Conservation (phyloP, 2,329 filamentous ascomycete species). For the Verticillium longisporum region DNA sequence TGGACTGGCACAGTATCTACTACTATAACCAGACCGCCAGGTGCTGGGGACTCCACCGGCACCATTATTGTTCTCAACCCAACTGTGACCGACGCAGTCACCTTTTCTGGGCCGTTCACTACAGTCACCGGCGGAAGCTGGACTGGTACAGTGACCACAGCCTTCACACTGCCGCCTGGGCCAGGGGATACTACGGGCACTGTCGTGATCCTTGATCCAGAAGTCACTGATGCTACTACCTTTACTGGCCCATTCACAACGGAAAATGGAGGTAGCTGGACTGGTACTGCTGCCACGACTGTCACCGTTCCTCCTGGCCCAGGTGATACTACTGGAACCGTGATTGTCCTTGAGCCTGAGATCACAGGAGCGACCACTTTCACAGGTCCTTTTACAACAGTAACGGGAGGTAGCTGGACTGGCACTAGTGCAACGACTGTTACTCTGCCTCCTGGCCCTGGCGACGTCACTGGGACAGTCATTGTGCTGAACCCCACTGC, state of each 20-base stretch:
- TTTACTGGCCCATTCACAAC: slow-evolving; percentile 5
- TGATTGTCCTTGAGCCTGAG: not conserved
- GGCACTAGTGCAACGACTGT: not conserved
- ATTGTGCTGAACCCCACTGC: not conserved
- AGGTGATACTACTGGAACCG: not conserved
- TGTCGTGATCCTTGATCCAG: not conserved
- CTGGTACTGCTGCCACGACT: not conserved
- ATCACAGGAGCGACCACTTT: not conserved
- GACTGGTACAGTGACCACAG: not conserved
- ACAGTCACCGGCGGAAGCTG: slow-evolving; percentile 1
- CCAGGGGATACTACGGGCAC: not conserved
- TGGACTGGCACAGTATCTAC: not conserved
- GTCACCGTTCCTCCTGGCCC: not conserved
- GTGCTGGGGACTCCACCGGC: not conserved
- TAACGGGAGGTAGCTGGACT: not conserved
- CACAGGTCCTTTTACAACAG: slow-evolving; percentile 4
- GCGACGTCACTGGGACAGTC: not conserved
- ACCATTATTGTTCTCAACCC: not conserved
- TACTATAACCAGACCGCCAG: not conserved
- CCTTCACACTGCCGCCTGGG: not conserved
- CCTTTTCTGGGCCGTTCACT: no score
- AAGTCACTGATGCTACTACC: not conserved
- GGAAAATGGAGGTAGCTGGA: not conserved
- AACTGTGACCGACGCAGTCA: no score
- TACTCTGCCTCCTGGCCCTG: not conserved